Conservation (phyloP, 441 rosid species). For the Eruca vesicaria region DNA sequence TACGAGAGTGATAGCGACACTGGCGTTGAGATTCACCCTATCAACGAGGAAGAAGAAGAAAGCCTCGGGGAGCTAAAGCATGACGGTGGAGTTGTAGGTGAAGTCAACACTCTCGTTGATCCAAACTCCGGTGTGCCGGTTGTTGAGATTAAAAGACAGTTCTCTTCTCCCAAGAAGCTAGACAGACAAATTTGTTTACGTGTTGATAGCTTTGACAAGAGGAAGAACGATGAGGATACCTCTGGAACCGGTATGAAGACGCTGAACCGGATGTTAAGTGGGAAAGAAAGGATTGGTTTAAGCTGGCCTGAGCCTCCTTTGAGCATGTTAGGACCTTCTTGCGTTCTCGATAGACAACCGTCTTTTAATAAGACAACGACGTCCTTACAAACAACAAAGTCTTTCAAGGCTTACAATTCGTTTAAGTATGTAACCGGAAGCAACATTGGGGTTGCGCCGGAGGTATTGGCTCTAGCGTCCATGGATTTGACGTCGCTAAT, state of each 20-base stretch:
- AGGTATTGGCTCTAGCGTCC: slow-evolving; percentile 47
- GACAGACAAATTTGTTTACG: slow-evolving; percentile 59
- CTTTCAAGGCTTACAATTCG: slow-evolving; percentile 59
- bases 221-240: slow-evolving; percentile 28
- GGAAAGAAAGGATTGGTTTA: slow-evolving; percentile 77
- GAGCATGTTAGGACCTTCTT: slow-evolving; percentile 51
- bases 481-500: slow-evolving; percentile 64
- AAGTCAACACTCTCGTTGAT: slow-evolving; percentile 27
- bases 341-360: slow-evolving; percentile 56
- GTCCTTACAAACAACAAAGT: slow-evolving; percentile 53
- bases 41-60: slow-evolving; percentile 51
- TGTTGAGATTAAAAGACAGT: slow-evolving; percentile 50
- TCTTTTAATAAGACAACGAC: slow-evolving; percentile 60
- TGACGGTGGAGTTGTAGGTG: slow-evolving; percentile 27
- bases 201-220: slow-evolving; percentile 35
- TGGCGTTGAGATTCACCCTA: slow-evolving; percentile 85
- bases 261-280: slow-evolving; percentile 64
- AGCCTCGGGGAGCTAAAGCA: slow-evolving; percentile 17
- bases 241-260: slow-evolving; percentile 34
- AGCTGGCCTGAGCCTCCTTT: slow-evolving; percentile 91
- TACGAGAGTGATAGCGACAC: slow-evolving; percentile 73
- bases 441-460: slow-evolving; percentile 40
- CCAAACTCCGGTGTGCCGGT: slow-evolving; percentile 23
- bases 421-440: slow-evolving; percentile 53
- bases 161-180: slow-evolving; percentile 59